Conservation (phyloP, 768 basidiomycete species). For the Collybia nuda region DNA sequence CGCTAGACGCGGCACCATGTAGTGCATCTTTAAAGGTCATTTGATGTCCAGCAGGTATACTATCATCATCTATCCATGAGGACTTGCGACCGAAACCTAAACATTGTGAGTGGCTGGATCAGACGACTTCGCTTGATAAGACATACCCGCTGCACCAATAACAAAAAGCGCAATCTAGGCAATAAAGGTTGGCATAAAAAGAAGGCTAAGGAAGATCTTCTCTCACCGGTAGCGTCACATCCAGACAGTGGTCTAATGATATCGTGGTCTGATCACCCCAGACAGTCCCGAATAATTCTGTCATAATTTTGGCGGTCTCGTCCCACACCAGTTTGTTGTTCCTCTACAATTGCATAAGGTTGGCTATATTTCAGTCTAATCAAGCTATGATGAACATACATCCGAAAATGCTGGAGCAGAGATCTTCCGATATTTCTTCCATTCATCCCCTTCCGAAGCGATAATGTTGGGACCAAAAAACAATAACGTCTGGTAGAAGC, state of each 20-base stretch:
- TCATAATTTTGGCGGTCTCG: constrained; percentile 38
- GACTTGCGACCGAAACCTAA: constrained; percentile 52
- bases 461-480: constrained; percentile 64
- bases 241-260: constrained; percentile 42
- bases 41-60: constrained; percentile 39
- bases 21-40: constrained; percentile 51
- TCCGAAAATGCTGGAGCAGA: constrained; percentile 66
- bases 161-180: constrained; percentile 54
- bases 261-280: constrained; percentile 45
- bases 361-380: background rate
- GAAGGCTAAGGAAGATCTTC: background rate
- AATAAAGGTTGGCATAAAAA: constrained; percentile 3
- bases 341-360: constrained; percentile 22
- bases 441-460: constrained; percentile 59
- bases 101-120: background rate
- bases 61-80: constrained; percentile 43
- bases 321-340: constrained; percentile 51
- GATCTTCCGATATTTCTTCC: constrained; percentile 65
- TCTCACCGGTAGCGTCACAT: constrained; percentile 54
- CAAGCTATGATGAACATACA: constrained; percentile 24
- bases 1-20: constrained; percentile 36
- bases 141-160: constrained; percentile 50
- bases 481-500: constrained; percentile 40
- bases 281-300: constrained; percentile 41
- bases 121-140: background rate